phyloP scores from a whole-genome alignment of 345 rosid species.

The Raphanus sativus region DNA sequence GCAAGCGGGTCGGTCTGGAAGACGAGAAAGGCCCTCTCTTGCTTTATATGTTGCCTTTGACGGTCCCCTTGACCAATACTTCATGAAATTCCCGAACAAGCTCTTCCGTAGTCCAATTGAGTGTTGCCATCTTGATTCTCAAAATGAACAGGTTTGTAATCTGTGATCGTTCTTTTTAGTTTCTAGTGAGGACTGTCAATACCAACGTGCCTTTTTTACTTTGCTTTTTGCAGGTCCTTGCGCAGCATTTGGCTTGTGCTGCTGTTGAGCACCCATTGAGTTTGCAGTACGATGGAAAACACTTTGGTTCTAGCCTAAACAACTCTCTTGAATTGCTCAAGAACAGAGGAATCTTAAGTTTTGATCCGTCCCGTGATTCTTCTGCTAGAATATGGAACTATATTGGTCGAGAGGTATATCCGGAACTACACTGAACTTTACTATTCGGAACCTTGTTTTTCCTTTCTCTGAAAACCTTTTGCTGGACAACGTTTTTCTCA shows the following conservation, averaged over 20 bases:
- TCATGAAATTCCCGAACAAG: slow-evolving; percentile 80
- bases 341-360: slow-evolving; percentile 59
- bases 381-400: slow-evolving; percentile 72
- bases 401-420: slow-evolving; percentile 77
- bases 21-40: slow-evolving; percentile 83
- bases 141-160: slow-evolving; percentile 68
- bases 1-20: slow-evolving; percentile 97
- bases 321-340: slow-evolving; percentile 53
- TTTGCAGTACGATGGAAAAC: slow-evolving; percentile 67
- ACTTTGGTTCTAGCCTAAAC: slow-evolving; percentile 66
- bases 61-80: slow-evolving; percentile 89
- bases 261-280: slow-evolving; percentile 80
- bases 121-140: slow-evolving; percentile 83
- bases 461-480: slow-evolving; percentile 18
- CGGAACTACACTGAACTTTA: slow-evolving; percentile 12
- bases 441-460: slow-evolving; percentile 14
- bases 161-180: slow-evolving; percentile 4
- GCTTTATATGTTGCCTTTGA: slow-evolving; percentile 86
- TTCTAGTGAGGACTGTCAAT: slow-evolving; percentile 8
- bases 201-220: slow-evolving; percentile 17
- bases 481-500: slow-evolving; percentile 33
- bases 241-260: slow-evolving; percentile 86
- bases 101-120: slow-evolving; percentile 80
- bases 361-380: slow-evolving; percentile 52
- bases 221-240: slow-evolving; percentile 65